phyloP scores from a whole-genome alignment of 2,329 filamentous ascomycete species.

The Keithomyces neogunnii region DNA sequence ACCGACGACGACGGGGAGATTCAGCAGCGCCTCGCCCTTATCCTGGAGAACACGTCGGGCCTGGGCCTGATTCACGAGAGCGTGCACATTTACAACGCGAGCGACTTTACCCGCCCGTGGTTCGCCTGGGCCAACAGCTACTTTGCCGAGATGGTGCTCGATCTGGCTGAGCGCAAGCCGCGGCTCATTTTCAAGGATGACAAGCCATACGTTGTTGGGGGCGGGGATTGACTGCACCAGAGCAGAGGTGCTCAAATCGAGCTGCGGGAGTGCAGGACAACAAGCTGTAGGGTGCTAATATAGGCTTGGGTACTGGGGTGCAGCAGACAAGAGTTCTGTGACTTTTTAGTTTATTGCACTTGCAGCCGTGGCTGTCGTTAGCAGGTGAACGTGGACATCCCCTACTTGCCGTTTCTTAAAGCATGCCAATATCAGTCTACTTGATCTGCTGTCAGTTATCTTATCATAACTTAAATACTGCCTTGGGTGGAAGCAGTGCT shows the following conservation, averaged over 20 bases:
- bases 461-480: no score
- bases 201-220: constrained; percentile 3
- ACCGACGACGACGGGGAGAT: constrained; percentile 28
- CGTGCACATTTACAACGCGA: constrained; percentile 32
- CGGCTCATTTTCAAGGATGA: constrained; percentile 46
- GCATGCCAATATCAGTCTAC: no score
- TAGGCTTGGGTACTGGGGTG: no score
- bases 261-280: no score
- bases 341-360: no score
- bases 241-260: neutral
- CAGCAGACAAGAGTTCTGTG: no score
- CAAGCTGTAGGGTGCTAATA: no score
- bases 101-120: constrained; percentile 36
- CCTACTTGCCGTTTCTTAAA: no score
- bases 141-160: constrained; percentile 44
- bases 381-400: no score
- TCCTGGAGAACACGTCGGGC: constrained; percentile 31
- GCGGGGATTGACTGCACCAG: neutral
- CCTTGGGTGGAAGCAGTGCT: no score
- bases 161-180: constrained; percentile 75
- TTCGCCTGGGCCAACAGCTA: constrained; percentile 36
- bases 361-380: no score
- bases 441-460: no score
- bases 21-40: constrained; percentile 24
- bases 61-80: constrained; percentile 41